phyloP scores from a whole-genome alignment of 75 land plant genomes.

The Picea sitchensis region DNA sequence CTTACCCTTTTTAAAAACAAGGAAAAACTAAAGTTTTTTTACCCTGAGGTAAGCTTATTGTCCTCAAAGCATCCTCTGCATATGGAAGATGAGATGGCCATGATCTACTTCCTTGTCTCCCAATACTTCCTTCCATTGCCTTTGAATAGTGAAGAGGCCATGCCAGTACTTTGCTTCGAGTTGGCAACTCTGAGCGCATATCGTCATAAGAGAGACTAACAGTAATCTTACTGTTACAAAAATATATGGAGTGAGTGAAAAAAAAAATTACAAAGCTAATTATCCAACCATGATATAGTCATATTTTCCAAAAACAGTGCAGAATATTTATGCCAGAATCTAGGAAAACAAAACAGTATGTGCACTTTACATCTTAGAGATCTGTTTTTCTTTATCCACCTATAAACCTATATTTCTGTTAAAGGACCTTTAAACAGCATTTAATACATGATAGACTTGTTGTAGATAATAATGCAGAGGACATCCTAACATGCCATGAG shows the following conservation, averaged over 20 bases:
- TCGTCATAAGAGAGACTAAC: slow-evolving; percentile 69
- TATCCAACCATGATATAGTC: background rate
- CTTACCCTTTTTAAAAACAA: background rate
- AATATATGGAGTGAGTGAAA: background rate
- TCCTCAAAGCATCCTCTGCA: slow-evolving; percentile 63
- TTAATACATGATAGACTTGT: too few species aligned
- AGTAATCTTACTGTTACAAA: slow-evolving; percentile 55
- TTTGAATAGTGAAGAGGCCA: slow-evolving; percentile 60
- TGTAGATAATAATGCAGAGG: too few species aligned
- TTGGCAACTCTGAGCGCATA: slow-evolving; percentile 58
- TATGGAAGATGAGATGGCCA: slow-evolving; percentile 47
- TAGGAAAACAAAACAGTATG: too few species aligned
- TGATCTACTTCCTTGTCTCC: slow-evolving; percentile 24
- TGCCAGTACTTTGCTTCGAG: slow-evolving; percentile 54
- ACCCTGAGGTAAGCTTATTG: slow-evolving; percentile 55
- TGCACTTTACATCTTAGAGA: too few species aligned
- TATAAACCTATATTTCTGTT: too few species aligned
- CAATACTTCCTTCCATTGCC: slow-evolving; percentile 8
- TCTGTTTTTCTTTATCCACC: too few species aligned
- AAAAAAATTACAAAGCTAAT: background rate
- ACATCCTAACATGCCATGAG: too few species aligned
- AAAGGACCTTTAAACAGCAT: too few species aligned
- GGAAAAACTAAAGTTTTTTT: slow-evolving; percentile 10
- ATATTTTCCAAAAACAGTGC: background rate
- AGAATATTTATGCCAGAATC: background rate